Conservation (phyloP, 2,329 filamentous ascomycete genomes). For the Coleophoma eucalyptorum region DNA sequence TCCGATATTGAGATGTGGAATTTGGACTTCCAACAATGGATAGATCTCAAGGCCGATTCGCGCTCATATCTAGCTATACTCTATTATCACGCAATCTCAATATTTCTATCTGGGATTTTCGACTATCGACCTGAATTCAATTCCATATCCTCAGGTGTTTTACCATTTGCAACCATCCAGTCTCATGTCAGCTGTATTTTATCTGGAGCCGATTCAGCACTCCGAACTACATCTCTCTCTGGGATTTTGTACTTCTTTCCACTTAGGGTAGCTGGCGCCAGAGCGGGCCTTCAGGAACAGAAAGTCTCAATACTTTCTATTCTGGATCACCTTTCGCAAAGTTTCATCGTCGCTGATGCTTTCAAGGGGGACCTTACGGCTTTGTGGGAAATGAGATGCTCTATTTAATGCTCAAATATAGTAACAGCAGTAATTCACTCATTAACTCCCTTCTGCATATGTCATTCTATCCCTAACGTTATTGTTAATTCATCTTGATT, state of each 20-base stretch:
- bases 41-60: background rate
- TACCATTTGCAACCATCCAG: slow-evolving; percentile 4
- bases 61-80: slow-evolving; percentile 6
- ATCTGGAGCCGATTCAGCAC: slow-evolving; percentile 1
- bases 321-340: slow-evolving; percentile 11
- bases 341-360: slow-evolving; percentile 17
- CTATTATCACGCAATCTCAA: slow-evolving; percentile 16
- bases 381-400: slow-evolving; percentile 6
- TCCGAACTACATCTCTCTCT: slow-evolving; percentile 11
- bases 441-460: no score
- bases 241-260: slow-evolving; percentile 18
- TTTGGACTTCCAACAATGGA: background rate
- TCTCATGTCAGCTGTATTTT: slow-evolving; percentile 13
- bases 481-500: no score
- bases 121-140: slow-evolving; percentile 14
- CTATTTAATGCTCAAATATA: background rate
- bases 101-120: slow-evolving; percentile 19
- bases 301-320: slow-evolving; percentile 6
- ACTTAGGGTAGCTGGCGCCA: slow-evolving; percentile 16
- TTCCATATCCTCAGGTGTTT: slow-evolving; percentile 1
- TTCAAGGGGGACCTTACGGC: slow-evolving; percentile 11
- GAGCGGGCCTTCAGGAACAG: slow-evolving; percentile 6
- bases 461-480: no score
- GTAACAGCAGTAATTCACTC: no score
- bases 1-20: slow-evolving; percentile 10